These are phyloP conservation scores for Vaucheria bursata DNA, from an alignment of 352 stramenopile genomes.

Conservation along the genomic window DNA sequence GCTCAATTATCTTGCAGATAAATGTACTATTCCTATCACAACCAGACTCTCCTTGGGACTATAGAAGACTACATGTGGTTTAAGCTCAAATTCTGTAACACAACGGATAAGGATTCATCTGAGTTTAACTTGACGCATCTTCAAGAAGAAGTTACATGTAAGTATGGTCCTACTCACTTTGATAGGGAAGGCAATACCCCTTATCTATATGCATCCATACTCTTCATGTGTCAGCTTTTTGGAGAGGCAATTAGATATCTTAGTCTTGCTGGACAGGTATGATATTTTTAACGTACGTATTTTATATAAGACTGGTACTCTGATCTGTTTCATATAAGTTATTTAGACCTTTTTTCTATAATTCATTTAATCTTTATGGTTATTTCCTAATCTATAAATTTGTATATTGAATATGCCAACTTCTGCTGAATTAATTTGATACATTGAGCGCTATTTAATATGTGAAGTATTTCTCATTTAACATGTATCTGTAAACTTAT, in stretches of 20 bases:
- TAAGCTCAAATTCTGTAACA: not conserved
- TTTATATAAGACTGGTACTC: too few species aligned
- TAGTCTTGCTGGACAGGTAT: not conserved
- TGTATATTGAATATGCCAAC: too few species aligned
- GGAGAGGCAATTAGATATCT: not conserved
- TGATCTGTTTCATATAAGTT: too few species aligned
- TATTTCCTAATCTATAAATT: too few species aligned
- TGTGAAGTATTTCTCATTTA: too few species aligned
- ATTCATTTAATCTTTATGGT: too few species aligned
- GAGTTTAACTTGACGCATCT: not conserved
- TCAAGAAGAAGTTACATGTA: not conserved
- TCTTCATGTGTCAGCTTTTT: conserved; percentile 4
- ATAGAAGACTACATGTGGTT: conserved; percentile 15
- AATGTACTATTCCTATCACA: too few species aligned
- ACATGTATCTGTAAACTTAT: too few species aligned
- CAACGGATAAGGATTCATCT: not conserved
- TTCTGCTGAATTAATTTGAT: too few species aligned
- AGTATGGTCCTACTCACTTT: conserved; percentile 9
- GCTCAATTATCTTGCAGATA: too few species aligned
- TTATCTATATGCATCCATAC: not conserved
- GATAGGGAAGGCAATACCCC: not conserved
- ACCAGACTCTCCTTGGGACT: not conserved
- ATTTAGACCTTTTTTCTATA: too few species aligned
- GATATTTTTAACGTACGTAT: not conserved
- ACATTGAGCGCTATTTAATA: too few species aligned